Percentiles rank a stretch among this genome's conserved stretches.
phyloP scores from a whole-genome alignment of 148 eudicot genomes.

The Camellia japonica region DNA sequence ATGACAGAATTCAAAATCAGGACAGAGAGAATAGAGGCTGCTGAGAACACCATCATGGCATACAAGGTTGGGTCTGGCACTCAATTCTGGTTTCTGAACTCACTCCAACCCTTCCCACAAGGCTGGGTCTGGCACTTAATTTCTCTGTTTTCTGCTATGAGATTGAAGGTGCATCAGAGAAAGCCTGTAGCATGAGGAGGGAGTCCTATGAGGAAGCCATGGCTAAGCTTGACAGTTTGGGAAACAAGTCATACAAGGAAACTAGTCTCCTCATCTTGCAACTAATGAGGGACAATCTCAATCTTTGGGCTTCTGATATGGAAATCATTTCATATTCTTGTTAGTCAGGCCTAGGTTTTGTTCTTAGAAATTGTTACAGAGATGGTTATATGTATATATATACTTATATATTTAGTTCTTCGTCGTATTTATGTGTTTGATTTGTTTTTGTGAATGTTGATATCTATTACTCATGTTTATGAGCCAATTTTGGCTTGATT shows the following conservation, averaged over 20 bases:
- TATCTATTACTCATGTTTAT: too few relatives aligned
- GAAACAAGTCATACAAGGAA: constrained; percentile 21
- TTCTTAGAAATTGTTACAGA: background rate
- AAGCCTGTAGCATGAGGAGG: constrained; percentile 7
- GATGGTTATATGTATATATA: too few relatives aligned
- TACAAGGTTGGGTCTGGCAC: constrained; percentile 11
- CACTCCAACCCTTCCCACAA: constrained; percentile 11
- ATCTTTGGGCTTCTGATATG: constrained; percentile 24
- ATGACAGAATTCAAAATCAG: constrained; percentile 1
- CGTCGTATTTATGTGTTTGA: too few relatives aligned
- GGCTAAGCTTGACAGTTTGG: constrained; percentile 19
- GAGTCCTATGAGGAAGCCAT: constrained; percentile 20
- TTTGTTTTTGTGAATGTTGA: too few relatives aligned
- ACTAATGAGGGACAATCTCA: constrained; percentile 19
- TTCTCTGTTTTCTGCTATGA: constrained; percentile 14
- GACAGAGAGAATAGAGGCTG: constrained; percentile 13
- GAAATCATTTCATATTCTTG: background rate
- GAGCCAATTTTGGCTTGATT: too few relatives aligned
- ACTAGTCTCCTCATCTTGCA: constrained; percentile 19
- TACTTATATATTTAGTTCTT: too few relatives aligned
- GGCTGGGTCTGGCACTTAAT: constrained; percentile 15
- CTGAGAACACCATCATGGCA: constrained; percentile 9
- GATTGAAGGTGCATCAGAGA: constrained; percentile 5
- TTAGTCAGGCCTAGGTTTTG: background rate
- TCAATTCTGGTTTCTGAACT: constrained; percentile 8